Evolutionary conservation across 1,284 basidiomycete species (phyloP), one percentile per base, ranked within the genome.

Genomic region (Naganishia cerealis): DNA sequence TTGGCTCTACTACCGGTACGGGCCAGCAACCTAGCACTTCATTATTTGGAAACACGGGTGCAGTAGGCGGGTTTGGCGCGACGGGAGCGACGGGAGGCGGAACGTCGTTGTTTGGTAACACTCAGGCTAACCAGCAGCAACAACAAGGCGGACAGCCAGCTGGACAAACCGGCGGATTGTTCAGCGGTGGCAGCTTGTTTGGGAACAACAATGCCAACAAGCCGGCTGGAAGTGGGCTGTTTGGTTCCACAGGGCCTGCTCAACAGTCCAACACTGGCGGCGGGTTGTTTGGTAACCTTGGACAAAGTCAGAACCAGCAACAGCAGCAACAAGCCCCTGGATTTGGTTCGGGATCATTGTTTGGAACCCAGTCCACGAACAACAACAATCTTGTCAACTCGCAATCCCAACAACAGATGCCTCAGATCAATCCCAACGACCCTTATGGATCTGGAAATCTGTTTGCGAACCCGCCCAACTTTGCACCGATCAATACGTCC

Each of bases 391-490:
- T 57, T 59, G 71, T 58, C 61, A 72, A 68, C 39, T 63, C 61
- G 24, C 70, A 73, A 63, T 52, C 58, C 5, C 69, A 70, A 36
- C 36, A 61, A n/a, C 69, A 57, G 18, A 33, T 61, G 21, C 66
- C 73, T 69, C 70, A 72, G 62, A 68, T 69, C 59, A 59, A 54
- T 66, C 18, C 67, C 78, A 74, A 68, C 77, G 85, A 85, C 74
- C 94, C 95, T 0, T 94, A 98, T 77, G 90, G 90, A 52, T 85
- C 87, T 68, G 93, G 91, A 76, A 82, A 82, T 18, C 78, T 86
- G 50, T 85, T 86, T 72, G 77, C 57, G 58, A 72, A 63, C 62
- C 75, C 59, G 61, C 71, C 75, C 16, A 71, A 72, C 33, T 76
- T 73, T 59, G 73, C 74, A 29, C 71, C 75, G n/a, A 78, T 78